These are phyloP conservation scores for Salix purpurea DNA, from an alignment of 345 rosid species.

Conservation along the genomic window DNA sequence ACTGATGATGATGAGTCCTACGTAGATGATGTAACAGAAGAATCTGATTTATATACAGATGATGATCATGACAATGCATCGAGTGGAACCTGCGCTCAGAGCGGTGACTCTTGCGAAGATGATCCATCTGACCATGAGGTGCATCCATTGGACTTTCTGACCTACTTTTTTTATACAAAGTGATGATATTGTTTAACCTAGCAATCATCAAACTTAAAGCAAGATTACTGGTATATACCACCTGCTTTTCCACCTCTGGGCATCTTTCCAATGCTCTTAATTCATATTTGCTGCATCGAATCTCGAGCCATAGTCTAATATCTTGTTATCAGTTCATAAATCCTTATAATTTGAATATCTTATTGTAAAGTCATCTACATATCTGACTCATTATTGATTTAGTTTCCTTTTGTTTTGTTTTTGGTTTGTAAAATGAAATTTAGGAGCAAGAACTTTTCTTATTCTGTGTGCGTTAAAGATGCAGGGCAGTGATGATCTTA, in stretches of 20 bases:
- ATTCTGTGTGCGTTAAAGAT: slow-evolving; percentile 7
- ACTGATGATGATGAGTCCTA: slow-evolving; percentile 77
- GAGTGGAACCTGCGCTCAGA: slow-evolving; percentile 42
- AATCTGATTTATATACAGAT: slow-evolving; percentile 52
- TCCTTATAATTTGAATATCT: neutral
- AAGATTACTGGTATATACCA: neutral
- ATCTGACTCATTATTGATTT: neutral
- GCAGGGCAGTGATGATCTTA: slow-evolving; percentile 45
- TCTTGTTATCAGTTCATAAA: neutral
- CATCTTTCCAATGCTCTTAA: neutral
- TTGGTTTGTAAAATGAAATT: neutral
- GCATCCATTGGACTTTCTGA: slow-evolving; percentile 21
- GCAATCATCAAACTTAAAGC: neutral
- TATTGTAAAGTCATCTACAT: neutral
- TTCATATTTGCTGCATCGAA: neutral
- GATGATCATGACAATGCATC: slow-evolving; percentile 50
- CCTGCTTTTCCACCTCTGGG: neutral
- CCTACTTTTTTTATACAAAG: neutral
- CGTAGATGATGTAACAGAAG: slow-evolving; percentile 46
- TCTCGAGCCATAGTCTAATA: neutral
- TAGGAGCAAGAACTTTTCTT: neutral
- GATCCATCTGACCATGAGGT: slow-evolving; percentile 46
- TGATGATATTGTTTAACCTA: neutral
- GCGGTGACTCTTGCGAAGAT: slow-evolving; percentile 38
- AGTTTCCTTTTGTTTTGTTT: neutral